Evolutionary conservation across 116 monocot genomes (phyloP).

Genomic region (Thalassia testudinum): DNA sequence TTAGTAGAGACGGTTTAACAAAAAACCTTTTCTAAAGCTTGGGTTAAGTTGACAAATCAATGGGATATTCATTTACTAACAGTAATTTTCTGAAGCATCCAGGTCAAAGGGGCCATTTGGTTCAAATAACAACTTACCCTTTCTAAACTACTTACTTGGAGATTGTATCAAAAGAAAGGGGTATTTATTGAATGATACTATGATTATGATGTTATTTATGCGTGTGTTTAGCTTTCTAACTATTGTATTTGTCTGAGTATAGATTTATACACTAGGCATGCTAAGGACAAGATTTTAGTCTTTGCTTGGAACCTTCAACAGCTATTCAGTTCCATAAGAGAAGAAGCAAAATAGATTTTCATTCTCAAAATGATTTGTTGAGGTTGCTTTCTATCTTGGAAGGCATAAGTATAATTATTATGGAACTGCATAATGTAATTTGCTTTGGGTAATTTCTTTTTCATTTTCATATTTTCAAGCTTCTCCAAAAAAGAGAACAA

Average conservation of each 20-base stretch:
- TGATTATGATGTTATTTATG: too few species aligned
- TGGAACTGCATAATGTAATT: neutral
- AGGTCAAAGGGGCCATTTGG: too few species aligned
- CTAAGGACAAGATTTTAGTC: constrained; percentile 81
- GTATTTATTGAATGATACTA: too few species aligned
- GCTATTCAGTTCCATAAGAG: constrained; percentile 68
- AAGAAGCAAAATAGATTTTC: constrained; percentile 51
- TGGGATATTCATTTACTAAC: too few species aligned
- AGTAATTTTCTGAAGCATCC: too few species aligned
- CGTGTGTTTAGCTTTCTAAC: too few species aligned
- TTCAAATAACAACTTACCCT: too few species aligned
- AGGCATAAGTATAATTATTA: neutral
- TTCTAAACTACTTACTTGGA: too few species aligned
- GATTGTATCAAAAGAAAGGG: too few species aligned
- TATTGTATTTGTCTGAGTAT: neutral
- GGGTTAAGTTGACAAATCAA: too few species aligned
- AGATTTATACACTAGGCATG: constrained; percentile 98
- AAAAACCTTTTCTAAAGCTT: too few species aligned
- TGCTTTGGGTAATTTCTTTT: neutral
- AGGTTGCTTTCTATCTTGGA: constrained; percentile 24
- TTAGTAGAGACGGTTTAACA: too few species aligned
- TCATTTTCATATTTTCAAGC: constrained; percentile 24
- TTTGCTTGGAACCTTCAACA: constrained; percentile 76
- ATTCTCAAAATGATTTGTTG: constrained; percentile 43
- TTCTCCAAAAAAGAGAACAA: constrained; percentile 79